Conservation (phyloP, 2,329 filamentous ascomycete genomes). For the Talaromyces verruculosus region DNA sequence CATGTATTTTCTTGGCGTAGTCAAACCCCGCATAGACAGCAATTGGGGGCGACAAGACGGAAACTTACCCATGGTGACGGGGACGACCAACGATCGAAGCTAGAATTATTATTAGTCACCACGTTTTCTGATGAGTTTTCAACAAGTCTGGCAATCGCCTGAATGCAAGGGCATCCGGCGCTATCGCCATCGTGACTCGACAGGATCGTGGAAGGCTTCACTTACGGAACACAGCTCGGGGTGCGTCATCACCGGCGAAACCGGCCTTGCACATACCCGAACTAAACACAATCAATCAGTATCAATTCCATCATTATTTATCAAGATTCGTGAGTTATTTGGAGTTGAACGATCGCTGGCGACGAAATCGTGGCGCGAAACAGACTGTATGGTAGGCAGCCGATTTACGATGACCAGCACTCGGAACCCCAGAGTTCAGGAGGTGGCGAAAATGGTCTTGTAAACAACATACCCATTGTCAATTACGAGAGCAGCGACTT, state of each 20-base stretch:
- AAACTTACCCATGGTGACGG: constrained; percentile 96
- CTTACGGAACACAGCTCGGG: constrained; percentile 99
- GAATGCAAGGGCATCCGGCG: constrained; percentile 31
- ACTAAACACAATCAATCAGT: constrained; percentile 56
- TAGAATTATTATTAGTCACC: constrained; percentile 42
- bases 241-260: constrained; percentile 99
- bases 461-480: constrained; percentile 97
- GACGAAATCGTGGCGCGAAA: constrained; percentile 6
- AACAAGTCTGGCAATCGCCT: constrained; percentile 34
- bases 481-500: constrained; percentile 99
- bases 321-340: background rate
- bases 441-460: constrained; percentile 27
- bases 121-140: constrained; percentile 22
- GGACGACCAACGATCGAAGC: constrained; percentile 99
- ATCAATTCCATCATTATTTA: constrained; percentile 20
- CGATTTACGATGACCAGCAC: constrained; percentile 22
- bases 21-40: constrained; percentile 13
- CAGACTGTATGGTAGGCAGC: constrained; percentile 8
- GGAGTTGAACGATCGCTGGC: background rate
- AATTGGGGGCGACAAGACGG: constrained; percentile 16
- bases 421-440: constrained; percentile 30
- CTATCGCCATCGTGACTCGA: constrained; percentile 14
- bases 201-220: constrained; percentile 40
- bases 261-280: constrained; percentile 99
- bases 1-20: background rate